phyloP scores from a whole-genome alignment of 164 flowering plant genomes.

The Liriodendron chinense region DNA sequence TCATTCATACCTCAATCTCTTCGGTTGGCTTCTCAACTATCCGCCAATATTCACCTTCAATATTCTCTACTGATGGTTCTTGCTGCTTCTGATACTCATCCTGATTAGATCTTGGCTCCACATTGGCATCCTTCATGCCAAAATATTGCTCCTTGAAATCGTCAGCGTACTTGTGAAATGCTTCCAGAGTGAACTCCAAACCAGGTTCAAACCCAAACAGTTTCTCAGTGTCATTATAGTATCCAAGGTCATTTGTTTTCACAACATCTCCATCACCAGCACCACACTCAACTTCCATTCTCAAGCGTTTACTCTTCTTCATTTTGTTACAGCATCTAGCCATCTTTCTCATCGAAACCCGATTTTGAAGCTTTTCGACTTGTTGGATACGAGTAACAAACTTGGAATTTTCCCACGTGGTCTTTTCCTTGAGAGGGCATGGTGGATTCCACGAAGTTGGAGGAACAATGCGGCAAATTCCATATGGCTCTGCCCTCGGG shows the following conservation, averaged over 20 bases:
- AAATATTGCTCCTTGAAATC: constrained; percentile 80
- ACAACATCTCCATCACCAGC: constrained; percentile 17
- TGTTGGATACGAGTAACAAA: constrained; percentile 74
- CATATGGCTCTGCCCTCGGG: constrained; percentile 62
- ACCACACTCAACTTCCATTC: constrained; percentile 39
- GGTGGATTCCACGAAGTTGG: constrained; percentile 92
- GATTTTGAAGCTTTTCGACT: constrained; percentile 75
- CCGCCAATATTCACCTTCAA: constrained; percentile 85
- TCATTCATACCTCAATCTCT: constrained; percentile 66
- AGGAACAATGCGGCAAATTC: constrained; percentile 89
- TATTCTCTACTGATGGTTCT: constrained; percentile 57
- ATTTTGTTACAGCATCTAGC: constrained; percentile 24
- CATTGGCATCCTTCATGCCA: constrained; percentile 26
- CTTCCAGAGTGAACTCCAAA: constrained; percentile 68
- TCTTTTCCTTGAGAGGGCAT: constrained; percentile 60
- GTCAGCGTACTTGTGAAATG: constrained; percentile 77
- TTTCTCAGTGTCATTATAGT: constrained; percentile 12
- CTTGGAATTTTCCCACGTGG: constrained; percentile 54
- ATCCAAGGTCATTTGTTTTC: constrained; percentile 18
- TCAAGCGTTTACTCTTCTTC: constrained; percentile 42
- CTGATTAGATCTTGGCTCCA: neutral
- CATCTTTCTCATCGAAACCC: constrained; percentile 46
- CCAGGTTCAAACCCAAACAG: constrained; percentile 93
- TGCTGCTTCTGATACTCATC: constrained; percentile 29
- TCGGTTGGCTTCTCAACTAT: constrained; percentile 69